phyloP scores from a whole-genome alignment of 2,329 filamentous ascomycete genomes.

The Biscogniauxia sp. region DNA sequence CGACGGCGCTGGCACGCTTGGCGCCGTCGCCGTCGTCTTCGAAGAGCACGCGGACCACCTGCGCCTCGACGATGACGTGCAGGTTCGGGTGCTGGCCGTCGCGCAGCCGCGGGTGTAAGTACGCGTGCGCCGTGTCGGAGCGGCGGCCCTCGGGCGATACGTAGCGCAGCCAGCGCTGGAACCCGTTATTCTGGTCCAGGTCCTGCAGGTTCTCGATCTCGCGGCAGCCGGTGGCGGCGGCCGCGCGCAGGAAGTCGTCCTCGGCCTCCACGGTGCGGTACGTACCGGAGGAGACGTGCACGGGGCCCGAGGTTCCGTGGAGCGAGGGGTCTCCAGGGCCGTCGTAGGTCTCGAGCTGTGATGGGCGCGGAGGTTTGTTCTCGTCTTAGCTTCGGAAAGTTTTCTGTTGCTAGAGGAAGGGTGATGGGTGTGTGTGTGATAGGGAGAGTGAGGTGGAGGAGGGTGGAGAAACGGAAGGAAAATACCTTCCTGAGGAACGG shows the following conservation, averaged over 20 bases:
- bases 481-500: constrained; percentile 51
- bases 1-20: constrained; percentile 52
- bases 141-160: constrained; percentile 28
- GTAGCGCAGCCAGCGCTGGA: constrained; percentile 26
- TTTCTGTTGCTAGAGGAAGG: background rate
- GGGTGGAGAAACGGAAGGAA: background rate
- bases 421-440: too few species aligned
- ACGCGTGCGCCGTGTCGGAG: constrained; percentile 27
- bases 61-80: constrained; percentile 31
- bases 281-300: constrained; percentile 48
- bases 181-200: constrained; percentile 39
- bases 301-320: constrained; percentile 48
- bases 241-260: constrained; percentile 46
- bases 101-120: constrained; percentile 27
- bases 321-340: constrained; percentile 37
- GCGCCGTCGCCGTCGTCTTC: constrained; percentile 37
- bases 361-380: constrained; percentile 14
- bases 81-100: constrained; percentile 31
- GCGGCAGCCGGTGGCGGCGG: constrained; percentile 43
- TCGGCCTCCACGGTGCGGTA: constrained; percentile 39
- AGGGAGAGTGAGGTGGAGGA: background rate
- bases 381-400: background rate
- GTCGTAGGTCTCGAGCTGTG: constrained; percentile 31
- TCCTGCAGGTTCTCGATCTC: constrained; percentile 49
- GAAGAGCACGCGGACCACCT: constrained; percentile 48